phyloP scores from a whole-genome alignment of 108 stramenopile species.

The Asterionellopsis glacialis region DNA sequence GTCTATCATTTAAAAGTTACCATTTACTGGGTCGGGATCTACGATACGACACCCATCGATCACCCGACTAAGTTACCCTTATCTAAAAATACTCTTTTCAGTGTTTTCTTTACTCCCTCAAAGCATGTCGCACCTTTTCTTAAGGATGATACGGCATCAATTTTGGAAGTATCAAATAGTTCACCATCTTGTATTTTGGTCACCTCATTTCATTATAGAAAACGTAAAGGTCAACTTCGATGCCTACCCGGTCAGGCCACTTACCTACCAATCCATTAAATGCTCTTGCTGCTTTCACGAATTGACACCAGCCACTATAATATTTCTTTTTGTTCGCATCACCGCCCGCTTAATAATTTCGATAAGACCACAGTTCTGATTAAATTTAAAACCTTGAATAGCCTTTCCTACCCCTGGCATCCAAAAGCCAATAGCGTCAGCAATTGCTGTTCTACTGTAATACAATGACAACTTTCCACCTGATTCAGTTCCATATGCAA shows the following conservation, averaged over 20 bases:
- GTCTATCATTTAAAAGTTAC: too few relatives aligned
- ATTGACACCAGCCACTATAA: slow-evolving; percentile 70
- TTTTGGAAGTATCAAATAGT: slow-evolving; percentile 22
- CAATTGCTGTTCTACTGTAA: slow-evolving; percentile 39
- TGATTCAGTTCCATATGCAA: slow-evolving; percentile 46
- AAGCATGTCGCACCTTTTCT: slow-evolving; percentile 22
- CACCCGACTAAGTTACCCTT: too few relatives aligned
- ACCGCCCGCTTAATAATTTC: slow-evolving; percentile 71
- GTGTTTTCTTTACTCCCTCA: slow-evolving; percentile 4
- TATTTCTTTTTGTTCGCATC: slow-evolving; percentile 69
- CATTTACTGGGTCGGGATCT: too few relatives aligned
- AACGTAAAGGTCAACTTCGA: slow-evolving; percentile 59
- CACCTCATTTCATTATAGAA: slow-evolving; percentile 22
- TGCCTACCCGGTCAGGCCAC: slow-evolving; percentile 45
- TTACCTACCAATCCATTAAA: slow-evolving; percentile 55
- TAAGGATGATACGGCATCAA: slow-evolving; percentile 49
- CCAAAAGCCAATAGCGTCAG: slow-evolving; percentile 64
- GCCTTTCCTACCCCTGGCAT: slow-evolving; percentile 37
- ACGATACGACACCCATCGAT: too few relatives aligned
- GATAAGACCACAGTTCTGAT: slow-evolving; percentile 35
- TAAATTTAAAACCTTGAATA: slow-evolving; percentile 75
- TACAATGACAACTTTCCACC: slow-evolving; percentile 56
- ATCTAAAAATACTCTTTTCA: slow-evolving; percentile 10
- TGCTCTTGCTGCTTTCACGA: slow-evolving; percentile 53
- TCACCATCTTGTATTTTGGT: slow-evolving; percentile 9